Conservation (phyloP, 2,329 filamentous ascomycete genomes). For the Stachybotrys elegans region DNA sequence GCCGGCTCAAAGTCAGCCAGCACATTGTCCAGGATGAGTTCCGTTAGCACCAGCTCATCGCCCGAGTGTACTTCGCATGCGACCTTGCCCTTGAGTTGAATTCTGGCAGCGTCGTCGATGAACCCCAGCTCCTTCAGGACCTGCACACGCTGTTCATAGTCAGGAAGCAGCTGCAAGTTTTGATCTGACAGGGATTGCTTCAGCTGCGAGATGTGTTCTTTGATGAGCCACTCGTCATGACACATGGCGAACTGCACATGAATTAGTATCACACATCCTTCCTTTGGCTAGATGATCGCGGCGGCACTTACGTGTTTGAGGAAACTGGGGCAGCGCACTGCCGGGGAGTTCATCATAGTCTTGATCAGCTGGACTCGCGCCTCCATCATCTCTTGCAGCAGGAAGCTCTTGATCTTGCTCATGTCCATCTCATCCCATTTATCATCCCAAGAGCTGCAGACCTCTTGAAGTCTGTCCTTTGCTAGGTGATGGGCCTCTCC, state of each 20-base stretch:
- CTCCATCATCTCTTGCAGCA: conserved; percentile 72
- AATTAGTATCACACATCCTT: conserved; percentile 4
- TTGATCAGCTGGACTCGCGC: conserved; percentile 61
- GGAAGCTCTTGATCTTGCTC: conserved; percentile 74
- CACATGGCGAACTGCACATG: conserved; percentile 81
- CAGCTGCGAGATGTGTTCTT: conserved; percentile 84
- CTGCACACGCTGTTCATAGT: conserved; percentile 91
- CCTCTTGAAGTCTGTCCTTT: conserved; percentile 61
- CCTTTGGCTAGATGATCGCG: background rate
- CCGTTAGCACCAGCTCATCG: conserved; percentile 92
- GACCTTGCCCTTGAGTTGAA: conserved; percentile 96
- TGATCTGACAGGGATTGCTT: conserved; percentile 91
- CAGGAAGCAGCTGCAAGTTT: conserved; percentile 89
- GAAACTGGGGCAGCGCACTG: conserved; percentile 70
- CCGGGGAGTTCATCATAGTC: conserved; percentile 59
- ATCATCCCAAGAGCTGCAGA: conserved; percentile 71
- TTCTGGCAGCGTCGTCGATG: conserved; percentile 79
- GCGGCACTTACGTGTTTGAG: conserved; percentile 71
- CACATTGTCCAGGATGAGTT: conserved; percentile 94
- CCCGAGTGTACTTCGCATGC: conserved; percentile 97
- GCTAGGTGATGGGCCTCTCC: conserved; percentile 48
- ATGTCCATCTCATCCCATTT: conserved; percentile 85
- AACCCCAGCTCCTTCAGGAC: conserved; percentile 91
- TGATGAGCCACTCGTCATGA: conserved; percentile 93
- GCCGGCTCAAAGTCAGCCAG: conserved; percentile 92